Conservation (phyloP, 768 basidiomycete species). For the Myochromella boudieri region DNA sequence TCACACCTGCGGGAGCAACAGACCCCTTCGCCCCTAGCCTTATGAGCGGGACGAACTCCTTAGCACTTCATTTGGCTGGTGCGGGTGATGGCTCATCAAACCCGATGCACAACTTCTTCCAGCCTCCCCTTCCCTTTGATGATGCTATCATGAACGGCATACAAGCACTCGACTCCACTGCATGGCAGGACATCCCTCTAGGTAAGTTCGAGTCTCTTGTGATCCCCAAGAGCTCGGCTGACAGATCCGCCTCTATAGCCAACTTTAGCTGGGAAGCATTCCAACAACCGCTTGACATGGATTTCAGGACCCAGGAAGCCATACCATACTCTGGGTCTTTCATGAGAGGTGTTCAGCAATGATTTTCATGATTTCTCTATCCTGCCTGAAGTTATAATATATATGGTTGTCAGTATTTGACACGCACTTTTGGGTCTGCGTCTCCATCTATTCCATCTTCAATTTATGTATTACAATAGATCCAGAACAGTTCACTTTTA, state of each 20-base stretch:
- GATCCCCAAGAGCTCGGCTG: too few species aligned
- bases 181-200: conserved; percentile 55
- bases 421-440: background rate
- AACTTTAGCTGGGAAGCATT: conserved; percentile 42
- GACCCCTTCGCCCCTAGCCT: conserved; percentile 41
- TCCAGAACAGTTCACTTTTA: too few species aligned
- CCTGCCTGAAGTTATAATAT: background rate
- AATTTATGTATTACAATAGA: background rate
- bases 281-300: conserved; percentile 37
- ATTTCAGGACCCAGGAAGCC: conserved; percentile 21
- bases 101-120: conserved; percentile 44
- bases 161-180: conserved; percentile 53
- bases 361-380: background rate
- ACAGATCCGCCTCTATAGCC: conserved; percentile 14
- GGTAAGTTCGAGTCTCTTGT: too few species aligned
- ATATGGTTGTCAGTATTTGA: background rate
- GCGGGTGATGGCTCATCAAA: conserved; percentile 20
- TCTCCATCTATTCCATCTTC: background rate
- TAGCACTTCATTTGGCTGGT: conserved; percentile 16
- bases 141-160: conserved; percentile 60
- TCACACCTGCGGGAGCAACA: conserved; percentile 39
- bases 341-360: conserved; percentile 25
- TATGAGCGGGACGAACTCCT: conserved; percentile 15
- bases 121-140: conserved; percentile 57
- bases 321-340: conserved; percentile 27